phyloP scores from a whole-genome alignment of 108 stramenopile genomes.

The Mediolabrus comicus region DNA sequence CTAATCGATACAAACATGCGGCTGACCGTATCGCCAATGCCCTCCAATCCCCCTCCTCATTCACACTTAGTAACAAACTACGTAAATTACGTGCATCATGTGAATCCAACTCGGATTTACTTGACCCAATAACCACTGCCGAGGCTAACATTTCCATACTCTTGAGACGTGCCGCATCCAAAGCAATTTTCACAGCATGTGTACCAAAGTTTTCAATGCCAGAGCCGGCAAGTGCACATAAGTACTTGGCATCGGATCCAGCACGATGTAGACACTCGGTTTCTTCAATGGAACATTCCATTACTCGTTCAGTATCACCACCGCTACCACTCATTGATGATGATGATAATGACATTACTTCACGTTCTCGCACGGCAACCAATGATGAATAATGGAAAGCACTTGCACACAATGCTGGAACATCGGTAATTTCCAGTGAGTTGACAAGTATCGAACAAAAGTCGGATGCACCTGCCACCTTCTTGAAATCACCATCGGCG shows the following conservation, averaged over 20 bases:
- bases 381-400: conserved; percentile 68
- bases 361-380: conserved; percentile 44
- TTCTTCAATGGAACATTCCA: conserved; percentile 16
- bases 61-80: conserved; percentile 54
- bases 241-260: conserved; percentile 24
- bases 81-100: conserved; percentile 56
- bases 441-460: conserved; percentile 74
- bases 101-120: conserved; percentile 10
- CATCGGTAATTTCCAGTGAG: conserved; percentile 72
- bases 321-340: no score
- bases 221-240: conserved; percentile 40
- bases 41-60: conserved; percentile 78
- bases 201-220: conserved; percentile 47
- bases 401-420: conserved; percentile 62
- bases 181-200: conserved; percentile 58
- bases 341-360: not conserved
- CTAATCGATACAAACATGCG: conserved; percentile 72
- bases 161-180: conserved; percentile 72
- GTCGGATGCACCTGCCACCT: conserved; percentile 72
- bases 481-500: conserved; percentile 45
- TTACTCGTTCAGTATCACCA: no score
- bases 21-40: conserved; percentile 82
- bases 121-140: conserved; percentile 18
- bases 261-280: conserved; percentile 6
- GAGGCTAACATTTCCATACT: conserved; percentile 60